Base-by-base conservation (phyloP, 2,329 filamentous ascomycete species). In the Fonsecaea nubica region DNA sequence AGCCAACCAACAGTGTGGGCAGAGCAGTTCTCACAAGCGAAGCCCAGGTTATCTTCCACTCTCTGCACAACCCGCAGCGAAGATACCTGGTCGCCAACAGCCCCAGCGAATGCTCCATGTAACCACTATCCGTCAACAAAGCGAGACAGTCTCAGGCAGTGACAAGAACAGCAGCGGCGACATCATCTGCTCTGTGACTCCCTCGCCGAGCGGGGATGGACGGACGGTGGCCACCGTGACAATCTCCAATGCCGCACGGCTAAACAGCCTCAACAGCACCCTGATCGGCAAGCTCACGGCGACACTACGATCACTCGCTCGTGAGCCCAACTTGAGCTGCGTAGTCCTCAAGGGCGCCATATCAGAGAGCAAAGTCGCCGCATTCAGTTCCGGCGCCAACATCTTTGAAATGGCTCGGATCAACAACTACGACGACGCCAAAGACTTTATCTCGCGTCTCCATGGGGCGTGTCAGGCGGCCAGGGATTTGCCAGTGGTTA, bases 371-470 rank as follows among this genome's bases (percentile, higher is more conserved):
- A 45, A 45, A n/a, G 40, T 45, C 6, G 15, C 40, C 9, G 93
- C 93, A 74, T 97, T 96, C 84, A 95, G 92, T 81, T 90, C 90
- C 74, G 96, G 92, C 70, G 93, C 93, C 74, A 94, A 96, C 79
- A 92, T 93, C 62, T 93, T 97, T 76, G 94, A 97, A 50, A 76
- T 76, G 73, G 65, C 68, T 8, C n/a, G n/a, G 1, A 40, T 76
- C 33, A 53, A 69, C 8, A 69, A 62, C 13, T 74, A 64, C 50
- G 66, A 52, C 15, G 72, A 77, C 9, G 79, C 80, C 1, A 65
- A 74, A 10, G 54, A 48, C 1, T 80, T 80, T 73, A 81, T 81
- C 62, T 72, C 68, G 6, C 68, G 66, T 12, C 65, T 73, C 18
- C 61, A 67, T 45, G 68, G 68, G 12, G 65, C 64, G 1, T 71